Conservation (phyloP, 768 basidiomycete species). For the Boletus insuetus region DNA sequence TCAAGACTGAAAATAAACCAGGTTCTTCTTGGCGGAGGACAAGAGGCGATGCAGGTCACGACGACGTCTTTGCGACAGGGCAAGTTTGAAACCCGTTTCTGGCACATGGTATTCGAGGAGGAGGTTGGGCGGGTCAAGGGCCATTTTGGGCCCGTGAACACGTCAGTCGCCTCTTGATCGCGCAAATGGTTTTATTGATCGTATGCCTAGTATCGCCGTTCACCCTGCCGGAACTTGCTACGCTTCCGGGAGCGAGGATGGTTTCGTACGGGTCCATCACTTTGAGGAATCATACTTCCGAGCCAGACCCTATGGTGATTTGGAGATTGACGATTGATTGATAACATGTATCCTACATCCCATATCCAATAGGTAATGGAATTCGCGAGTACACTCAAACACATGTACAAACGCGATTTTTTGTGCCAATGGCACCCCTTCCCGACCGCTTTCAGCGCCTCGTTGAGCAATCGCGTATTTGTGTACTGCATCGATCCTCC, state of each 20-base stretch:
- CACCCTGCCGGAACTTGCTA: slow-evolving; percentile 87
- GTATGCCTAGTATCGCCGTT: slow-evolving; percentile 71
- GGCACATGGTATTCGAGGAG: slow-evolving; percentile 96
- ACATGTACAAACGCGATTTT: slow-evolving; percentile 28
- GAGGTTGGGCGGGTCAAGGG: slow-evolving; percentile 97
- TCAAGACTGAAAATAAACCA: slow-evolving; percentile 25
- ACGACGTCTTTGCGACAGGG: slow-evolving; percentile 92
- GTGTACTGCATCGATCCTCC: slow-evolving; percentile 10
- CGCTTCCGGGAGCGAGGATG: slow-evolving; percentile 96
- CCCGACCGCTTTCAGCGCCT: slow-evolving; percentile 15
- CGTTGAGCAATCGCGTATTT: slow-evolving; percentile 14
- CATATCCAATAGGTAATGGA: not conserved
- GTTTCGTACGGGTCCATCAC: slow-evolving; percentile 87
- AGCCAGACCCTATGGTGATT: slow-evolving; percentile 86
- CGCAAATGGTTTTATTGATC: slow-evolving; percentile 2
- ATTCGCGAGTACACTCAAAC: too few species aligned
- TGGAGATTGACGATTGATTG: slow-evolving; percentile 64
- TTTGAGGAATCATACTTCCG: slow-evolving; percentile 95
- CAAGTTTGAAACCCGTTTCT: slow-evolving; percentile 97
- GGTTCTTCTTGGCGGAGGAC: slow-evolving; percentile 93
- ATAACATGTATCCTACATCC: slow-evolving; percentile 7
- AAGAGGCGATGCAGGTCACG: slow-evolving; percentile 96
- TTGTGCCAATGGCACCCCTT: slow-evolving; percentile 19
- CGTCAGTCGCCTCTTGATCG: slow-evolving; percentile 52
- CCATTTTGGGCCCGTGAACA: slow-evolving; percentile 95